Percentiles rank a stretch among this genome's conserved stretches.
phyloP scores from a whole-genome alignment of 352 stramenopile genomes.

The Hyphochytrium catenoides region DNA sequence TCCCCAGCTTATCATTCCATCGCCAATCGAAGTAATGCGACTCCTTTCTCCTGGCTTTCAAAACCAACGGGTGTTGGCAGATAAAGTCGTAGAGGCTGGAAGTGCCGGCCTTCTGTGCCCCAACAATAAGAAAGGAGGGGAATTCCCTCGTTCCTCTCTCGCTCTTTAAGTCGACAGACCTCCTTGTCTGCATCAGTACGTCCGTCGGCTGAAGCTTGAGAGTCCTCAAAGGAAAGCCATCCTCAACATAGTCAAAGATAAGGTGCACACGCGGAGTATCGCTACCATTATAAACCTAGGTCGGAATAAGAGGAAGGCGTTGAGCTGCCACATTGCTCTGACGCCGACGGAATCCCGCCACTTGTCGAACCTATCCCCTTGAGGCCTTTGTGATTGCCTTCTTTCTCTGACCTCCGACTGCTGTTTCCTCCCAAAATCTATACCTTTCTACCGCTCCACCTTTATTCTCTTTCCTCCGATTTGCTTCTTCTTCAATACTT shows the following conservation, averaged over 20 bases:
- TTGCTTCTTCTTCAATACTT: too few species aligned
- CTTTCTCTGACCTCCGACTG: too few species aligned
- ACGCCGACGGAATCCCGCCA: too few species aligned
- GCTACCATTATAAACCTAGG: conserved; percentile 69
- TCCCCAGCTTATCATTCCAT: conserved; percentile 57
- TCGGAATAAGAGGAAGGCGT: background rate
- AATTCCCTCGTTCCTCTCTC: conserved; percentile 39
- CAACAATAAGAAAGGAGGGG: conserved; percentile 82
- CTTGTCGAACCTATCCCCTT: too few species aligned
- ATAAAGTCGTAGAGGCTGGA: conserved; percentile 95
- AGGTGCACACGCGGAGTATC: conserved; percentile 76
- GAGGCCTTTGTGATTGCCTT: too few species aligned
- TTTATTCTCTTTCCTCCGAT: too few species aligned
- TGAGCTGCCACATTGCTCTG: too few species aligned
- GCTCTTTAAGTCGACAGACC: conserved; percentile 72
- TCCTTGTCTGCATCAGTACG: conserved; percentile 79
- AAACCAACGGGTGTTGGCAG: conserved; percentile 80
- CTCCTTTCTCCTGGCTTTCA: conserved; percentile 70
- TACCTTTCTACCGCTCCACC: too few species aligned
- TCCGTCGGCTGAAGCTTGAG: conserved; percentile 54
- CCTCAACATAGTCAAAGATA: conserved; percentile 95
- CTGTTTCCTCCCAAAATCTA: too few species aligned
- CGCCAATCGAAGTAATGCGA: conserved; percentile 97
- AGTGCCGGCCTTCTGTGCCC: conserved; percentile 86
- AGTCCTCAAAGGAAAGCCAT: conserved; percentile 19